These are phyloP conservation scores for Dicorynia guianensis DNA, from an alignment of 306 rosid species.

Conservation along the genomic window DNA sequence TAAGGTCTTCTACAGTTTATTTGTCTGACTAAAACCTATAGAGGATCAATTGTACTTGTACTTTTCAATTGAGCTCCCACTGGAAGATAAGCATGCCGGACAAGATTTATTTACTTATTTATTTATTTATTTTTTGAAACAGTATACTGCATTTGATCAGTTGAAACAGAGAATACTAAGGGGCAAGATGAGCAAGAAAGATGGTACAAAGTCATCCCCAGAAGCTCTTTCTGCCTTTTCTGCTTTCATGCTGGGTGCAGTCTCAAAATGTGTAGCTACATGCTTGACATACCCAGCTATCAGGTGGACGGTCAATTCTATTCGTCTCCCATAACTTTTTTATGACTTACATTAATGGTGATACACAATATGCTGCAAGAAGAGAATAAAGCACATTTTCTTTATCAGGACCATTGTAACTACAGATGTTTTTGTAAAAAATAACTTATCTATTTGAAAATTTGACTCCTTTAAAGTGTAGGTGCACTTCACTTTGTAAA, in stretches of 20 bases:
- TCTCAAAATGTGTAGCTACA: constrained; percentile 91
- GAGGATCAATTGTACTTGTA: constrained; percentile 26
- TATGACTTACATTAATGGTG: background rate
- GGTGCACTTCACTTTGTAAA: no score
- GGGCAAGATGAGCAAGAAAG: constrained; percentile 54
- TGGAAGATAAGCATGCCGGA: constrained; percentile 29
- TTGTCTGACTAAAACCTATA: constrained; percentile 34
- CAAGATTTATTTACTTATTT: background rate
- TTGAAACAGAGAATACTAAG: constrained; percentile 72
- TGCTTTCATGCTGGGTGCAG: constrained; percentile 88
- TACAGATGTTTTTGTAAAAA: constrained; percentile 21
- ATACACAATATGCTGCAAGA: constrained; percentile 20
- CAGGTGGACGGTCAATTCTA: constrained; percentile 64
- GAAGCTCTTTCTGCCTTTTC: constrained; percentile 83
- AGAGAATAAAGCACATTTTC: background rate
- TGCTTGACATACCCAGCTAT: constrained; percentile 96
- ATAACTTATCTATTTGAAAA: background rate
- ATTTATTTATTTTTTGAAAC: constrained; percentile 37
- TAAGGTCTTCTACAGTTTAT: background rate
- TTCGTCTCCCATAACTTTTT: constrained; percentile 16
- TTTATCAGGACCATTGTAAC: constrained; percentile 8
- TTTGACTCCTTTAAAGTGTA: no score
- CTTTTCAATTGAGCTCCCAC: constrained; percentile 25
- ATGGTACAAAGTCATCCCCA: constrained; percentile 64
- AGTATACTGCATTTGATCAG: constrained; percentile 93